Evolutionary conservation across 495 filamentous ascomycete species (phyloP).

Genomic region (Aspergillus affinis): DNA sequence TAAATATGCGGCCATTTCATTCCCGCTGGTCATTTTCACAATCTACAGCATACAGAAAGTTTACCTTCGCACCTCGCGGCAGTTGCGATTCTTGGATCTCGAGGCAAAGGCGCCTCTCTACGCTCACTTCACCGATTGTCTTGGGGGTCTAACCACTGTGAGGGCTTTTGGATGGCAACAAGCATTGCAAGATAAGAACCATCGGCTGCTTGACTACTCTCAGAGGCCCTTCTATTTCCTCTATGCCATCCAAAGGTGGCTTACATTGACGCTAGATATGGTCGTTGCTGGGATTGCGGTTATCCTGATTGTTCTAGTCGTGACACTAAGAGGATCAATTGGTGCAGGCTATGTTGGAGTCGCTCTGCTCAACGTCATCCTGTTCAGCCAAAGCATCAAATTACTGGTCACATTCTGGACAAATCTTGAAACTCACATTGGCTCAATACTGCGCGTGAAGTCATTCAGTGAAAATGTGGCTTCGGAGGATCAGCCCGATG

Average conservation of each 20-base stretch:
- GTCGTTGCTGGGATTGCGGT: constrained; percentile 50
- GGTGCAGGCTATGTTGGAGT: constrained; percentile 55
- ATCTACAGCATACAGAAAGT: constrained; percentile 57
- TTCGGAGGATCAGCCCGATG: constrained; percentile 46
- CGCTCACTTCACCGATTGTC: constrained; percentile 56
- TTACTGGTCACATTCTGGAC: constrained; percentile 57
- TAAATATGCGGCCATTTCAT: constrained; percentile 49
- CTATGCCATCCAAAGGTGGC: constrained; percentile 54
- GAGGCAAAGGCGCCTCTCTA: constrained; percentile 62
- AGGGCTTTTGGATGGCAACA: constrained; percentile 58
- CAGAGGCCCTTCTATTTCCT: constrained; percentile 61
- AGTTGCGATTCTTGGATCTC: constrained; percentile 62
- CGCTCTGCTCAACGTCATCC: constrained; percentile 57
- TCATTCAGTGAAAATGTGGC: constrained; percentile 50
- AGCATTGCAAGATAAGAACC: constrained; percentile 46
- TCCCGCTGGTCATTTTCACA: constrained; percentile 47
- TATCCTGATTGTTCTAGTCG: constrained; percentile 47
- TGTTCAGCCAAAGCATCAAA: constrained; percentile 52
- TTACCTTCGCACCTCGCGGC: constrained; percentile 64
- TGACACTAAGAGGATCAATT: constrained; percentile 41
- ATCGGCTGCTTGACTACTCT: constrained; percentile 53
- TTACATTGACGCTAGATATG: constrained; percentile 50
- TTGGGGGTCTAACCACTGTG: constrained; percentile 50
- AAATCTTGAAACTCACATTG: constrained; percentile 56
- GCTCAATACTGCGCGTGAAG: constrained; percentile 59